These are phyloP conservation scores for Chalciporus piperatus DNA, from an alignment of 768 basidiomycete genomes.

Conservation along the genomic window DNA sequence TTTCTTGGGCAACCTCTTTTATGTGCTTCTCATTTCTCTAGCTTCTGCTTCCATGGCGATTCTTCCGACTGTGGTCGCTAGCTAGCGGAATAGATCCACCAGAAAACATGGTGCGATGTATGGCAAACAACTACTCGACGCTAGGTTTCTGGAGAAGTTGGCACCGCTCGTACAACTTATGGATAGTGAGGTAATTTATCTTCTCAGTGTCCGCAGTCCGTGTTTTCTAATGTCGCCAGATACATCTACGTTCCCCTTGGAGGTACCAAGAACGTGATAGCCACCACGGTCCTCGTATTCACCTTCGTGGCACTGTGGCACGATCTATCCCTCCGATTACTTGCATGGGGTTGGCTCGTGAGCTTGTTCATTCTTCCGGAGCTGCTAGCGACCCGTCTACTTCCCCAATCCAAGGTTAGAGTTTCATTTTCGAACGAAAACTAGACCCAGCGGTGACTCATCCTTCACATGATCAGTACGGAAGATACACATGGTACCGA, in stretches of 20 bases:
- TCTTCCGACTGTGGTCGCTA: constrained; percentile 94
- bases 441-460: not conserved
- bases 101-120: constrained; percentile 98
- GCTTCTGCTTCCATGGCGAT: constrained; percentile 94
- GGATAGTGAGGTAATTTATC: constrained; percentile 73
- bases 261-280: constrained; percentile 52
- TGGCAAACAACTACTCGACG: constrained; percentile 95
- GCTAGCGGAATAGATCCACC: constrained; percentile 88
- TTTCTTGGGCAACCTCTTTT: not conserved
- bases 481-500: constrained; percentile 71
- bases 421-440: not conserved
- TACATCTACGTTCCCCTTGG: constrained; percentile 96
- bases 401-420: constrained; percentile 64
- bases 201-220: not conserved
- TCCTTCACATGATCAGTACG: constrained; percentile 50
- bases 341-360: constrained; percentile 97
- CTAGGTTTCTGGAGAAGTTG: constrained; percentile 94
- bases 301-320: constrained; percentile 99
- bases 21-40: constrained; percentile 28
- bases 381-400: constrained; percentile 53
- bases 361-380: constrained; percentile 90
- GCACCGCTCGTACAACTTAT: constrained; percentile 96
- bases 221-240: constrained; percentile 37
- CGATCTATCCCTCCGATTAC: constrained; percentile 80
- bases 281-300: constrained; percentile 80